Base-by-base conservation (phyloP, 768 basidiomycete species). In the Hydnomerulius pinastri region DNA sequence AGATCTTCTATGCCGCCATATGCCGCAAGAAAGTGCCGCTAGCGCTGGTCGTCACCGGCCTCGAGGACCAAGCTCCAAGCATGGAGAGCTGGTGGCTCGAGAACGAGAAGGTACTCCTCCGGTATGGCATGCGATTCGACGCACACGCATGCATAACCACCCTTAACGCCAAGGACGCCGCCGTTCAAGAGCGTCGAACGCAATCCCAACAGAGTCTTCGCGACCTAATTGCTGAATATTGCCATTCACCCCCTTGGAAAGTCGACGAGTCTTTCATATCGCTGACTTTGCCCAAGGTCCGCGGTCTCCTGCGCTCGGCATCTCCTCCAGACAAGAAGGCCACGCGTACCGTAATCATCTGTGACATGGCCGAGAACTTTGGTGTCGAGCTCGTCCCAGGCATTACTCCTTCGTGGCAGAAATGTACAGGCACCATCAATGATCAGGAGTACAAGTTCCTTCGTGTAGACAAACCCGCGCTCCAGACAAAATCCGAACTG, bases 11-110 rank as follows among this genome's bases (percentile, higher is more conserved):
- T 24, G 57, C 64, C 15, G 57, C 65, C 3, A 60, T 75, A 25
- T 75, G 74, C 44, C 61, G 53, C 17, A 49, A 54, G 29, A 47
- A 60, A 23, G 74, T 73, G 4, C 73, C 70, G 2, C 60, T 70
- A n/a, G 60, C 67, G 0, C 43, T 73, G 5, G 70, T 68, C 6
- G 58, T 73, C 6, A 74, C 71, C 0, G 67, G 70, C 15, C 56
- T 75, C 13, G 73, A 73, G 48, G 30, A 63, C 17, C 51, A 66
- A 13, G 5, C 25, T 3, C 39, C 13, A 5, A 21, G 11, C 10
- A 66, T 67, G 64, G 61, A 66, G 28, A 37, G 36, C 6, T 66
- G 66, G 65, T 66, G 65, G 66, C 5, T 10, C 3, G 25, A 24
- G 25, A 73, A 74, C 42, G 46, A 66, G 29, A 27, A 27, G 10